Conservation (phyloP, 1,284 basidiomycete species). For the Boletellus sp. region DNA sequence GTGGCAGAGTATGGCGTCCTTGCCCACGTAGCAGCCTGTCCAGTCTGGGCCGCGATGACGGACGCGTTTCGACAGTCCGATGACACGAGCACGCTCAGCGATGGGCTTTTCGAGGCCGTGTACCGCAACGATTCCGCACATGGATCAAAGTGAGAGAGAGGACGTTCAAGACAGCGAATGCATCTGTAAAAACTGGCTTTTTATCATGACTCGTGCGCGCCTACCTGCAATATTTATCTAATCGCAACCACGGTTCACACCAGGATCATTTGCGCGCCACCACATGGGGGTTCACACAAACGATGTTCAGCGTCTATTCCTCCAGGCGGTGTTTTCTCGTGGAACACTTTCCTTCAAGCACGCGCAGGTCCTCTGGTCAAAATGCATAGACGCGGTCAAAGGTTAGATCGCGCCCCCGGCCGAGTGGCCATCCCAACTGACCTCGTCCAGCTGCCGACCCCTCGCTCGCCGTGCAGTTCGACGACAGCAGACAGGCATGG, state of each 20-base stretch:
- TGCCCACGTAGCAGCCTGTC: slow-evolving; percentile 89
- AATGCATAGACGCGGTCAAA: slow-evolving; percentile 61
- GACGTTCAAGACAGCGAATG: too few species aligned
- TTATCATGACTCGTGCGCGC: too few species aligned
- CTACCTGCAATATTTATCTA: too few species aligned
- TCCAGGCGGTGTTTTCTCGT: slow-evolving; percentile 73
- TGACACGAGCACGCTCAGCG: slow-evolving; percentile 66
- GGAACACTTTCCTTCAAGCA: slow-evolving; percentile 59
- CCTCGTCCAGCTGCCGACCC: slow-evolving; percentile 46
- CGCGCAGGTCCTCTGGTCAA: slow-evolving; percentile 62
- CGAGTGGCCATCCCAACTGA: slow-evolving; percentile 3
- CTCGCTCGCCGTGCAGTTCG: slow-evolving; percentile 43
- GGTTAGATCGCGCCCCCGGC: slow-evolving; percentile 33
- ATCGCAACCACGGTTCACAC: too few species aligned
- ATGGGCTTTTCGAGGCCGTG: slow-evolving; percentile 75
- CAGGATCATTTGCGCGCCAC: too few species aligned
- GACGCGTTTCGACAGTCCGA: slow-evolving; percentile 84
- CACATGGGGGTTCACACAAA: slow-evolving; percentile 43
- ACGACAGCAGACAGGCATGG: slow-evolving; percentile 49
- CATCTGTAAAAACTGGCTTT: too few species aligned
- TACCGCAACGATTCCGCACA: slow-evolving; percentile 90
- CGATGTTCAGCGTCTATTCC: slow-evolving; percentile 71
- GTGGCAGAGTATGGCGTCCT: slow-evolving; percentile 79
- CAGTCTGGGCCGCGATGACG: slow-evolving; percentile 95
- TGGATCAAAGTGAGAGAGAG: slow-evolving; percentile 34